phyloP scores from a whole-genome alignment of 306 rosid genomes.

The Cucumis hystrix region DNA sequence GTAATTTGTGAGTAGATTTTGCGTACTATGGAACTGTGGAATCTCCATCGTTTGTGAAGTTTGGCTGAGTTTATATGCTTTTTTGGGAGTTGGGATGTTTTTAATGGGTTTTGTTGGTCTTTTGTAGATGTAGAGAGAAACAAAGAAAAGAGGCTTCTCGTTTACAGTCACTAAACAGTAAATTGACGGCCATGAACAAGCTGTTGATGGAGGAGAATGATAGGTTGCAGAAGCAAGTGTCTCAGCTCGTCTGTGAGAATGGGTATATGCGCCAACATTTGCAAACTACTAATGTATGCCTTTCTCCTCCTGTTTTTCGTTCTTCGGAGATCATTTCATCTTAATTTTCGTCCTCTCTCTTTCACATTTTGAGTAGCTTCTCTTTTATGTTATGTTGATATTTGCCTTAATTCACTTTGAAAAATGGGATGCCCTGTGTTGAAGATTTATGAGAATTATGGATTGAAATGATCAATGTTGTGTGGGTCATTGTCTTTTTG shows the following conservation, averaged over 20 bases:
- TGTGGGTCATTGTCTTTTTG: background rate
- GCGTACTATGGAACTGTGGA: background rate
- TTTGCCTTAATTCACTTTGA: background rate
- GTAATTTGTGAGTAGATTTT: background rate
- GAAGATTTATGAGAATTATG: background rate
- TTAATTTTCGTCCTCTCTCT: background rate
- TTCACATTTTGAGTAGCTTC: background rate
- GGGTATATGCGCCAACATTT: slow-evolving; percentile 86
- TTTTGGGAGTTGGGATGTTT: background rate
- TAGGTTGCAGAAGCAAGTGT: slow-evolving; percentile 93
- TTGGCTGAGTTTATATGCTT: background rate
- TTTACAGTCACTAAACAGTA: slow-evolving; percentile 85
- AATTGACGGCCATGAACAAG: slow-evolving; percentile 90
- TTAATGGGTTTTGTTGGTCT: background rate
- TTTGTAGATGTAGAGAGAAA: slow-evolving; percentile 88
- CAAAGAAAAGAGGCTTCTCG: slow-evolving; percentile 88
- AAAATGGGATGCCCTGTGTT: background rate
- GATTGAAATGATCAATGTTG: background rate
- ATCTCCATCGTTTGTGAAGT: background rate
- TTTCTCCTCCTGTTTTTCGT: background rate
- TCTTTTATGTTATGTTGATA: background rate
- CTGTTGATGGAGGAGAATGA: slow-evolving; percentile 98
- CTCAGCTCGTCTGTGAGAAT: slow-evolving; percentile 88
- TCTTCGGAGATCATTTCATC: background rate
- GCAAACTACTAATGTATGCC: slow-evolving; percentile 26